These are phyloP conservation scores for Fusarium sp. DNA, from an alignment of 2,329 filamentous ascomycete genomes.

Conservation along the genomic window DNA sequence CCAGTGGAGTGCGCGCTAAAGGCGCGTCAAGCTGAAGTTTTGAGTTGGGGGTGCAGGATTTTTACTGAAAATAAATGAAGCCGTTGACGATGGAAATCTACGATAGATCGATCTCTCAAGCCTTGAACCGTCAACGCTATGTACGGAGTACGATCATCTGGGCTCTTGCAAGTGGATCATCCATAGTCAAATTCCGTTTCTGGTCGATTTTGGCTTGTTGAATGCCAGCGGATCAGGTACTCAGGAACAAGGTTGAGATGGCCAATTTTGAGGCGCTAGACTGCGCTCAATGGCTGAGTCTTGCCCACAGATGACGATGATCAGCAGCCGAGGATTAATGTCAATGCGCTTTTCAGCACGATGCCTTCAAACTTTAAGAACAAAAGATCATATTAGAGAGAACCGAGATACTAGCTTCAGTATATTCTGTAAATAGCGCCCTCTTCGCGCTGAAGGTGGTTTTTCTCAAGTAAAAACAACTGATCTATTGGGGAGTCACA, in stretches of 20 bases:
- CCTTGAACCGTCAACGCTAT: neutral
- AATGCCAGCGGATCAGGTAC: slow-evolving; percentile 30
- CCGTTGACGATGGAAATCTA: neutral
- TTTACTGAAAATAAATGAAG: slow-evolving; percentile 5
- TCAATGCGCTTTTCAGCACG: neutral
- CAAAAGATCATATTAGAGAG: neutral
- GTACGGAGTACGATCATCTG: neutral
- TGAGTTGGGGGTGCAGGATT: slow-evolving; percentile 1
- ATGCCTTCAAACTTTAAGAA: neutral
- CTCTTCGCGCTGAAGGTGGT: neutral
- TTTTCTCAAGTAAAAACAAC: slow-evolving; percentile 22
- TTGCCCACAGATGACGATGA: neutral
- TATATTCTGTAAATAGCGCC: neutral
- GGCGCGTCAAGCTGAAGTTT: slow-evolving; percentile 19
- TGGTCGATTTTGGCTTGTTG: neutral
- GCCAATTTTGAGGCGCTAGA: slow-evolving; percentile 37
- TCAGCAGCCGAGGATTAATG: neutral
- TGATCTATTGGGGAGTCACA: slow-evolving; percentile 15
- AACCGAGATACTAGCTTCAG: neutral
- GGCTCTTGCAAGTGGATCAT: neutral
- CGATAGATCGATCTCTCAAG: neutral
- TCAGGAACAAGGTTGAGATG: slow-evolving; percentile 36
- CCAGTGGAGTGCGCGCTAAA: slow-evolving; percentile 33
- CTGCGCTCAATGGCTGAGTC: slow-evolving; percentile 24
- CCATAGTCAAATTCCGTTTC: neutral